A percentile compares a stretch with the other conserved stretches of the same genome.
Evolutionary conservation across 2,329 filamentous ascomycete species (phyloP).

Genomic region (Botrytis deweyae): DNA sequence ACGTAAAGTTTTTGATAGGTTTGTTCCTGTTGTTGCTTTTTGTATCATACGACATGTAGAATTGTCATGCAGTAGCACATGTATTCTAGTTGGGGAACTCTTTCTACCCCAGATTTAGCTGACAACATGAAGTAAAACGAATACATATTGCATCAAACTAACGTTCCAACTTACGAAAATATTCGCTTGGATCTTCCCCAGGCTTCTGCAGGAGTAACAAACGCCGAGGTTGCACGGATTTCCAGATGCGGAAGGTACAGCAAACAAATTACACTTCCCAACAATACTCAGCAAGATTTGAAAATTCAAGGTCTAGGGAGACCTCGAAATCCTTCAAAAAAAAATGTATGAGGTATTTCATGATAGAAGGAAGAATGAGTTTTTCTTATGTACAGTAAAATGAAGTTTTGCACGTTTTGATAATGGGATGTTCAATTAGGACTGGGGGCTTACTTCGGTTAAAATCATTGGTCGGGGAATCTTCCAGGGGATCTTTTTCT

Average conservation of each 20-base stretch:
- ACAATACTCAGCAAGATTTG: neutral
- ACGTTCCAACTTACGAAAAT: neutral
- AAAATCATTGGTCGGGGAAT: conserved; percentile 2
- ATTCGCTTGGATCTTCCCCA: neutral
- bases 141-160: neutral
- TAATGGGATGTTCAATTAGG: conserved; percentile 1
- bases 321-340: too few relatives aligned
- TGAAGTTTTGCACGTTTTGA: neutral
- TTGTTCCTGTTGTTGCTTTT: neutral
- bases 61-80: neutral
- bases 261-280: neutral
- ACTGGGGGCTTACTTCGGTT: neutral
- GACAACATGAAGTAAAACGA: neutral
- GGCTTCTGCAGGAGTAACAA: neutral
- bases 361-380: neutral
- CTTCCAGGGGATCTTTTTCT: neutral
- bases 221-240: neutral
- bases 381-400: neutral
- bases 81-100: neutral
- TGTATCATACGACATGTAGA: neutral
- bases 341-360: conserved; percentile 4
- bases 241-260: neutral
- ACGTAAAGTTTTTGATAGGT: neutral
- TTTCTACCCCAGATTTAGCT: neutral
- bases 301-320: neutral